Base-by-base conservation (phyloP, 192 early-diverging fungal species). In the Chytriomyces confervae region DNA sequence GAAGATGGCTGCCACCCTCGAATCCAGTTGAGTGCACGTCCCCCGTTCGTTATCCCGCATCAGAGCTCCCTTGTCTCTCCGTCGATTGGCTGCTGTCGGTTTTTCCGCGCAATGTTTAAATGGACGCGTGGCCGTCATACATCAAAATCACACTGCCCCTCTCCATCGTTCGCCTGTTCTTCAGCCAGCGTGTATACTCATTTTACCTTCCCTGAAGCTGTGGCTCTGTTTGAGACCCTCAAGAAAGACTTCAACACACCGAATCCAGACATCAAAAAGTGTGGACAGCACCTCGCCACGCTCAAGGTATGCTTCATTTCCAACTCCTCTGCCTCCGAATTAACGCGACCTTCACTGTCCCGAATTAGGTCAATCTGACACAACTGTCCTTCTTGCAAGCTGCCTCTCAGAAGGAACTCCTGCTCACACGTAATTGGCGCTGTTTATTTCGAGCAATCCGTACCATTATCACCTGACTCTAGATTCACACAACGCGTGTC, bases 181-280 rank as follows among this genome's bases (percentile, higher is more conserved):
- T 7, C 0, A 47, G 24, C 23, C 62, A 16, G 3, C 36, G 7
- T 64, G 11, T 20, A 20, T 4, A 64, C 20, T 20, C n/a, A 36
- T 71, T 72, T 75, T 62, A 27, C 29, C 60, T 27, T 43, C n/a
- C 13, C 20, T 50, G 45, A 53, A 81, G 82, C 78, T 43, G 51
- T 74, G 9, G 66, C 64, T 45, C 75, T 86, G 46, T 80, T 70
- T 62, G 80, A 92, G 51, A 80, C 84, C 50, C 87, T 95, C 44
- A 91, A 91, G 77, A 90, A 89, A 80, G 94, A 95, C 79, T 86
- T 93, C 69, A 83, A 81, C 67, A 78, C 84, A 6, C 74, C 90
- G 23, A 87, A 91, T 75, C 80, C 91, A 10, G 89, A 93, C 79
- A 84, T 92, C 20, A 79, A 85, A 75, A 93, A 92, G 80, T 93